Evolutionary conservation across 306 rosid genomes (phyloP).

Genomic region (Prunus fruticosa): DNA sequence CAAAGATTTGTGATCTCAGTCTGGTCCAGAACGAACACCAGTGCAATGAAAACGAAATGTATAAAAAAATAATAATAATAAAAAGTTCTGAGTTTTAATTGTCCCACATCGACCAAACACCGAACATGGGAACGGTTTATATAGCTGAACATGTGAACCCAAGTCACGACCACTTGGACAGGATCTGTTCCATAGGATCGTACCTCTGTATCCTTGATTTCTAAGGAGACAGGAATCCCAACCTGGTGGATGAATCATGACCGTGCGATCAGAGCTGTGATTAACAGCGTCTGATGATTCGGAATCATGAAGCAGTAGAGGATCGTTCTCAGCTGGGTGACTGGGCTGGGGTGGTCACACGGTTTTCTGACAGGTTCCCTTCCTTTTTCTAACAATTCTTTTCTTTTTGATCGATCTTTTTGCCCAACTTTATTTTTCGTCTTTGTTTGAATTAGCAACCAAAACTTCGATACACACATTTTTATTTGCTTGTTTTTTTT

Average conservation of each 20-base stretch:
- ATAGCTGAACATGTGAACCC: rapidly evolving
- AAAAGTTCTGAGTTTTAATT: neutral
- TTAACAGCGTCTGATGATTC: neutral
- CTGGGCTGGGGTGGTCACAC: constrained; percentile 6
- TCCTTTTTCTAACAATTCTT: neutral
- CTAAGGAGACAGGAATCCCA: constrained; percentile 24
- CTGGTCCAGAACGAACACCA: neutral
- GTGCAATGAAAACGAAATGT: too few relatives aligned
- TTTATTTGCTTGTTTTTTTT: too few relatives aligned
- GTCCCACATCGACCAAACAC: neutral
- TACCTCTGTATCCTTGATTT: neutral
- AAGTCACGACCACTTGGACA: constrained; percentile 9
- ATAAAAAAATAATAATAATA: too few relatives aligned
- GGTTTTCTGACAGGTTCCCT: neutral
- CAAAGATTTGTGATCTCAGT: neutral
- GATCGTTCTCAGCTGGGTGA: constrained; percentile 1
- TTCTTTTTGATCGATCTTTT: too few relatives aligned
- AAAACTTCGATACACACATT: too few relatives aligned
- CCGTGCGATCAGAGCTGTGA: constrained; percentile 31
- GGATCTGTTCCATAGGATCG: constrained; percentile 30
- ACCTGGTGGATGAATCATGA: constrained; percentile 27
- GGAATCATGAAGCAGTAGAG: neutral
- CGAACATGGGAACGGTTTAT: too few relatives aligned
- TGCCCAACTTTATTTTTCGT: too few relatives aligned
- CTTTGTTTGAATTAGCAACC: too few relatives aligned